These are phyloP conservation scores for Paecilomyces formosus DNA, from an alignment of 2,329 filamentous ascomycete species.

Conservation along the genomic window DNA sequence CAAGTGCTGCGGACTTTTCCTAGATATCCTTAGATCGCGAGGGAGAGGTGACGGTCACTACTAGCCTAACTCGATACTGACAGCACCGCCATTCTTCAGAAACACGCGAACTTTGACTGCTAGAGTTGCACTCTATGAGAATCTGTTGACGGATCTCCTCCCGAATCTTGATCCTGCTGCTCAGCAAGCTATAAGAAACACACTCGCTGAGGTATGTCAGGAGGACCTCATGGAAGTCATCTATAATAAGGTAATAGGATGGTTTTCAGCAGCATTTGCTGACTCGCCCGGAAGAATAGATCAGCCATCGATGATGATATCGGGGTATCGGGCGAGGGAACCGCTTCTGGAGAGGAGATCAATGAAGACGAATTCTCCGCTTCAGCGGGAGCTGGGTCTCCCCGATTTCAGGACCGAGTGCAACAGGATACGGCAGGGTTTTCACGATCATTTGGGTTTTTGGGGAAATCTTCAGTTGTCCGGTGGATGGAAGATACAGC, in stretches of 20 bases:
- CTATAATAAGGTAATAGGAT: not conserved
- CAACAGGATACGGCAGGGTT: slow-evolving; percentile 3
- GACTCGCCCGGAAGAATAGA: slow-evolving; percentile 1
- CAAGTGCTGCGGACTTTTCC: slow-evolving; percentile 4
- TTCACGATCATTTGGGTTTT: slow-evolving; percentile 5
- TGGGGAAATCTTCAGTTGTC: slow-evolving; percentile 10
- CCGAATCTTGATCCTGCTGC: slow-evolving; percentile 6
- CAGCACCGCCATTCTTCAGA: slow-evolving; percentile 2
- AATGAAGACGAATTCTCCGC: slow-evolving; percentile 10
- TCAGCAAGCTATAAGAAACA: slow-evolving; percentile 10
- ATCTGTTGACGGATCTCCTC: slow-evolving; percentile 8
- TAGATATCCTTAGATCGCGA: not conserved
- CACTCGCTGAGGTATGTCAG: slow-evolving; percentile 7
- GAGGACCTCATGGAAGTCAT: not conserved
- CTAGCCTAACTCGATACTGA: not conserved
- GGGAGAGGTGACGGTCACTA: not conserved
- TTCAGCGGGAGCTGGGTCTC: slow-evolving; percentile 4
- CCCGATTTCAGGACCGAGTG: slow-evolving; percentile 5
- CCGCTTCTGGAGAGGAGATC: slow-evolving; percentile 6
- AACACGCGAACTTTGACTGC: slow-evolving; percentile 9
- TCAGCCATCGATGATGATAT: slow-evolving; percentile 7
- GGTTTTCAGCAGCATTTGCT: slow-evolving; percentile 1
- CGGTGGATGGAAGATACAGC: slow-evolving; percentile 9
- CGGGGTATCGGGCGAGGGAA: slow-evolving; percentile 1
- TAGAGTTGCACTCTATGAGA: slow-evolving; percentile 11